Conservation (phyloP, 495 filamentous ascomycete genomes). For the Apiosordaria backusii region DNA sequence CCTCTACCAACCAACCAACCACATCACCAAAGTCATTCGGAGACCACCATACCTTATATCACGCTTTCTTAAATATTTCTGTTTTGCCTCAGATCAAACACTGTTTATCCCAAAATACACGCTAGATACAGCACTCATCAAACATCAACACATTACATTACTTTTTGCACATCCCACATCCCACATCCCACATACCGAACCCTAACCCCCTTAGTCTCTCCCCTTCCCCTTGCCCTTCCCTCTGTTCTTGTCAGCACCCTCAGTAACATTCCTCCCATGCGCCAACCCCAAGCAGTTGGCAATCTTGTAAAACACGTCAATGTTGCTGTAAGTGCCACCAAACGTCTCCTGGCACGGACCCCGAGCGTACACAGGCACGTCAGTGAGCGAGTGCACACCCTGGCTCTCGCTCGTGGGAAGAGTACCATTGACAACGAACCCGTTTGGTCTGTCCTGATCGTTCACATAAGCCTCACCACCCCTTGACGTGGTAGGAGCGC, state of each 20-base stretch:
- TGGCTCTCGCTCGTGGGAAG: constrained; percentile 52
- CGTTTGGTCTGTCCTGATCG: constrained; percentile 57
- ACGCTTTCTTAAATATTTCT: neutral
- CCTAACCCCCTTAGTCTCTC: neutral
- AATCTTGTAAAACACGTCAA: constrained; percentile 71
- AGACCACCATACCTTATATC: too few species aligned
- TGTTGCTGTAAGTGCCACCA: constrained; percentile 62
- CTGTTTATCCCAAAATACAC: neutral
- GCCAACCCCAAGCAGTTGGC: constrained; percentile 64
- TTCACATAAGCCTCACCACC: constrained; percentile 55
- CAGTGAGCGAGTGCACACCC: constrained; percentile 71
- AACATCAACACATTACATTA: neutral
- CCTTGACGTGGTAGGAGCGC: constrained; percentile 49
- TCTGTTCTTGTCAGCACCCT: constrained; percentile 3
- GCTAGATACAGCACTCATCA: neutral
- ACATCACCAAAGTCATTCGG: too few species aligned
- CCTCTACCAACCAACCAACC: too few species aligned
- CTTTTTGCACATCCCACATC: neutral
- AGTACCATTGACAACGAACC: constrained; percentile 67
- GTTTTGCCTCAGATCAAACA: neutral
- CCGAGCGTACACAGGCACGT: constrained; percentile 69
- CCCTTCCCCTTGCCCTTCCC: neutral
- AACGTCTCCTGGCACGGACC: constrained; percentile 71
- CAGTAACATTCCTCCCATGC: constrained; percentile 26
- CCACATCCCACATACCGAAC: neutral